These are phyloP conservation scores for Serendipita sp. DNA, from an alignment of 768 basidiomycete genomes.

Conservation along the genomic window DNA sequence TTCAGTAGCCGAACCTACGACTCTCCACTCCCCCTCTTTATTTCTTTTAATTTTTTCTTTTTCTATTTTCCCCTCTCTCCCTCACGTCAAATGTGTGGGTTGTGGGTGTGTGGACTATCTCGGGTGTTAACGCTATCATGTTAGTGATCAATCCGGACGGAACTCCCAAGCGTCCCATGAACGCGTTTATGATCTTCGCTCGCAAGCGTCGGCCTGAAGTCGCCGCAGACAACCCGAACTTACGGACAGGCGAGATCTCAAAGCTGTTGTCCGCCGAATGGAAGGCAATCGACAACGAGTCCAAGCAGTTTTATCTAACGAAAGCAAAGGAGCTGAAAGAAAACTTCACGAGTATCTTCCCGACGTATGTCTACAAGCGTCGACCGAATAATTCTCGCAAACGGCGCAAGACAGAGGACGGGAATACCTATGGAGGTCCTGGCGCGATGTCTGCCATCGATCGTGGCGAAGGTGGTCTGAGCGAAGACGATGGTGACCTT, in stretches of 20 bases:
- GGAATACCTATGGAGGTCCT: neutral
- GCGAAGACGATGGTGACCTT: neutral
- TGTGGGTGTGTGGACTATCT: no score
- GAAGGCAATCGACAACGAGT: slow-evolving; percentile 61
- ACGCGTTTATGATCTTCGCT: slow-evolving; percentile 89
- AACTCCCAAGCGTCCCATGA: slow-evolving; percentile 82
- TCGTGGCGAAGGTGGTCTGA: neutral
- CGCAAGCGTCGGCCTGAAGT: slow-evolving; percentile 69
- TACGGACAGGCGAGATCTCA: slow-evolving; percentile 82
- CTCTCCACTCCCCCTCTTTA: neutral
- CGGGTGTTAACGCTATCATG: no score
- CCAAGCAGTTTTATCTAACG: slow-evolving; percentile 76
- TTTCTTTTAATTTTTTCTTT: no score
- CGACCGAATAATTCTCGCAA: slow-evolving; percentile 77
- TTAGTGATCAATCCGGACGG: slow-evolving; percentile 54
- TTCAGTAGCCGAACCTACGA: neutral
- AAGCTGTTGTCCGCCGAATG: slow-evolving; percentile 79
- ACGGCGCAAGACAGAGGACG: slow-evolving; percentile 28
- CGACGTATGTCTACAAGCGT: slow-evolving; percentile 79
- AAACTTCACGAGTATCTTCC: slow-evolving; percentile 69
- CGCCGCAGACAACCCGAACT: slow-evolving; percentile 69
- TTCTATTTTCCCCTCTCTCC: no score
- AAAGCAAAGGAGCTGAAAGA: slow-evolving; percentile 78
- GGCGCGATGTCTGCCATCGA: neutral
- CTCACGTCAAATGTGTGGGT: no score